phyloP scores from a whole-genome alignment of 2,329 filamentous ascomycete species.

The Nothopassalora personata region DNA sequence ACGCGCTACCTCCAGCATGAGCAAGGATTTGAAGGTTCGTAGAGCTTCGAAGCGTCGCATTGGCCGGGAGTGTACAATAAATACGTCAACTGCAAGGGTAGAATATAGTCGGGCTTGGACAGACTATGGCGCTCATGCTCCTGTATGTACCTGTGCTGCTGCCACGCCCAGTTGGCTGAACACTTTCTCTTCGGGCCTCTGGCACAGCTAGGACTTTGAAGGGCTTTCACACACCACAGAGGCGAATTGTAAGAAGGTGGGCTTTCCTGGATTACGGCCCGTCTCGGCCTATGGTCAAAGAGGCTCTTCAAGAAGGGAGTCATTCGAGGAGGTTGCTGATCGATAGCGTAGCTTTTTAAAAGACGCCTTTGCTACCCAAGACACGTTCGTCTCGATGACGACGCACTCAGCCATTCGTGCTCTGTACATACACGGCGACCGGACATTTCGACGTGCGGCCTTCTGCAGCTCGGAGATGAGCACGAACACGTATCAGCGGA shows the following conservation, averaged over 20 bases:
- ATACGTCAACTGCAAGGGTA: neutral
- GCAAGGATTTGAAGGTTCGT: slow-evolving; percentile 2
- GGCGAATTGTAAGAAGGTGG: too few species aligned
- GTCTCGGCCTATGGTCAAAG: too few species aligned
- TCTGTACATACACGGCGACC: neutral
- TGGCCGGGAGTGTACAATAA: neutral
- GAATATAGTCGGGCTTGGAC: neutral
- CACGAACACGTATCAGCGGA: too few species aligned
- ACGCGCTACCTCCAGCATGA: neutral
- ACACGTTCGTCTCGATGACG: slow-evolving; percentile 50
- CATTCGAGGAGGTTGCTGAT: too few species aligned
- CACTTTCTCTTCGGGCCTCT: neutral
- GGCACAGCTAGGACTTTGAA: too few species aligned
- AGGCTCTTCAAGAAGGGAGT: too few species aligned
- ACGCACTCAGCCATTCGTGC: slow-evolving; percentile 51
- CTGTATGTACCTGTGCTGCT: neutral
- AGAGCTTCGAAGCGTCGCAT: neutral
- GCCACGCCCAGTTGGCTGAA: neutral
- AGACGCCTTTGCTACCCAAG: slow-evolving; percentile 9
- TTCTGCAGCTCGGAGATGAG: too few species aligned
- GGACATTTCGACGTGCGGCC: slow-evolving; percentile 3
- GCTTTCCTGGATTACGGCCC: too few species aligned
- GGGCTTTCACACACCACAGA: too few species aligned
- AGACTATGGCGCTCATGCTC: neutral
- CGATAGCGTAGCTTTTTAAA: too few species aligned